Evolutionary conservation across 805 yeast genomes (phyloP).

Genomic region (Dipodascus albidus): DNA sequence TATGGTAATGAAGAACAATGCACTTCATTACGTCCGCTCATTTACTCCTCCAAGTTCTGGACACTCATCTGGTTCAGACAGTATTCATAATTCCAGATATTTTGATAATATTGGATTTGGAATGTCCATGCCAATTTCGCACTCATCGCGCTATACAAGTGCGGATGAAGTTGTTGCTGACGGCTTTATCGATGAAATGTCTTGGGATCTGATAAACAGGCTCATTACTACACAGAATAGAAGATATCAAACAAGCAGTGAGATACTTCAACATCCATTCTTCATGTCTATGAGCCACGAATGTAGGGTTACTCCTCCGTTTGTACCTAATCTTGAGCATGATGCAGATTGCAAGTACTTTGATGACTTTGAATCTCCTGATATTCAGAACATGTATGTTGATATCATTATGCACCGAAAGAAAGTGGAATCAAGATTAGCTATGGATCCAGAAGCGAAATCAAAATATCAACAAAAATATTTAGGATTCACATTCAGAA

Average conservation of each 20-base stretch:
- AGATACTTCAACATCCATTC: conserved; percentile 68
- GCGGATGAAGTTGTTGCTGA: conserved; percentile 83
- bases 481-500: not conserved
- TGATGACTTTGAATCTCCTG: conserved; percentile 56
- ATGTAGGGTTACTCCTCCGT: conserved; percentile 74
- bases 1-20: not conserved
- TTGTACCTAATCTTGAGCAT: conserved; percentile 90
- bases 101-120: not conserved
- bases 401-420: not conserved
- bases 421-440: not conserved
- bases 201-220: conserved; percentile 79
- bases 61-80: not conserved
- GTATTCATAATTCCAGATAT: not conserved
- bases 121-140: conserved; percentile 67
- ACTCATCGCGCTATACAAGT: conserved; percentile 80
- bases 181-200: conserved; percentile 88
- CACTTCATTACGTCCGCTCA: not conserved
- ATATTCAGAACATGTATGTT: not conserved
- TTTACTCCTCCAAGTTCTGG: not conserved
- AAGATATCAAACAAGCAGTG: conserved; percentile 69
- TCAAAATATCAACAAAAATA: not conserved
- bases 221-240: conserved; percentile 69
- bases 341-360: conserved; percentile 98
- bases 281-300: conserved; percentile 79
- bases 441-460: not conserved